Base-by-base conservation (phyloP, 2,329 filamentous ascomycete genomes). In the Trematosphaeria pertusa region DNA sequence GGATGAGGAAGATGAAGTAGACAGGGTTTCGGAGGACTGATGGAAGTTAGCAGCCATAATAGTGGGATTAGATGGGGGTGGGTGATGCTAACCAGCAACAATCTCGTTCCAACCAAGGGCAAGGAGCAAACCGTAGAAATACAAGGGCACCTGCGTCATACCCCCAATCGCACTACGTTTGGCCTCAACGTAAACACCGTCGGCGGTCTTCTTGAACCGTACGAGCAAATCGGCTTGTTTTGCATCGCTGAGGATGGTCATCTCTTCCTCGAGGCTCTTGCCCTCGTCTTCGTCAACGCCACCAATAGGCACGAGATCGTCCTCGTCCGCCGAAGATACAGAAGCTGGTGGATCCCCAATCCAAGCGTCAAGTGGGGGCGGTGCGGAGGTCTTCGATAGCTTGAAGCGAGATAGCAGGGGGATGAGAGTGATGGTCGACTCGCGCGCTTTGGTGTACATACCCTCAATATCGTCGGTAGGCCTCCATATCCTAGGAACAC, bases 91-190 rank as follows among this genome's bases (percentile, higher is more conserved):
- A 96, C 92, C 91, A 65, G 92, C 89, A 58, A 96, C 78, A 54
- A 99, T 92, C 75, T 99, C 94, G 73, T 99, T 99, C 94, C 94
- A 99, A n/a, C 94, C 94, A 37, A 99, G 80, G 17, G 91, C 89
- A 56, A 99, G 77, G 46, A 99, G 79, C 46, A 97, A 73, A 32
- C 85, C 90, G 64, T 97, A 99, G 73, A 99, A 97, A 74, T 97
- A 97, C 52, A 96, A 76, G 5, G 94, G 94, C 38, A 99, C 86
- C 73, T 97, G 92, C 4, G 92, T 89, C 62, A 99, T 89, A 46
- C 93, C 92, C 43, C 94, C 94, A 68, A 99, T 95, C 32, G 94
- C 94, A 69, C 93, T 92, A 48, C 94, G 85, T 81, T 99, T 99
- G 38, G 94, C 94, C 76, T 99, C 94, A 32, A 99, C 92, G 64